phyloP scores from a whole-genome alignment of 2,329 filamentous ascomycete genomes.

The Cryphonectria naterciae region DNA sequence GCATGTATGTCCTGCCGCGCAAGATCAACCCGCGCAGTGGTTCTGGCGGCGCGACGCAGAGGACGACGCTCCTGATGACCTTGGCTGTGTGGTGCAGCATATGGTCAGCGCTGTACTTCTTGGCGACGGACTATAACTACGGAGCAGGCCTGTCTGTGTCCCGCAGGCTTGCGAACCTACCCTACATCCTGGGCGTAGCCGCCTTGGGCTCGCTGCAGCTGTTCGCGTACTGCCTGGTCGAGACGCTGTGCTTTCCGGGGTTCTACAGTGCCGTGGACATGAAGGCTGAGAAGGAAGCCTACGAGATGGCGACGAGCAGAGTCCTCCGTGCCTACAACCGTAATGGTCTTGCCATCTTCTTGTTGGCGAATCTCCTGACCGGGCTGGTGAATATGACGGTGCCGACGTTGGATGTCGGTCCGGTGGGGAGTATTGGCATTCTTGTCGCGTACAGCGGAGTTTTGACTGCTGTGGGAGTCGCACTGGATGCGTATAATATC shows the following conservation, averaged over 20 bases:
- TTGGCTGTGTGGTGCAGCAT: slow-evolving; percentile 66
- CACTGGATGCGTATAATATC: slow-evolving; percentile 66
- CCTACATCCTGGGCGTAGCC: slow-evolving; percentile 91
- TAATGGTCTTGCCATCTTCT: slow-evolving; percentile 83
- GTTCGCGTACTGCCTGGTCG: slow-evolving; percentile 75
- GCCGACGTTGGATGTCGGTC: slow-evolving; percentile 74
- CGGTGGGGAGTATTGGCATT: slow-evolving; percentile 70
- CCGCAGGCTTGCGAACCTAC: slow-evolving; percentile 86
- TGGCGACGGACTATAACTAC: slow-evolving; percentile 69
- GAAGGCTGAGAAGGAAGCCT: slow-evolving; percentile 65
- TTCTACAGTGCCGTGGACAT: slow-evolving; percentile 62
- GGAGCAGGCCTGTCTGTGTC: slow-evolving; percentile 80
- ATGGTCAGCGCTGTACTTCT: slow-evolving; percentile 72
- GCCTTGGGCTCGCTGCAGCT: slow-evolving; percentile 89
- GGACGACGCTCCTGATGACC: slow-evolving; percentile 62
- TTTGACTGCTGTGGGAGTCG: slow-evolving; percentile 70
- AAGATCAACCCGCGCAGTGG: slow-evolving; percentile 49
- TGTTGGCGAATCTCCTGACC: slow-evolving; percentile 87
- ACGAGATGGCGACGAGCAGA: slow-evolving; percentile 73
- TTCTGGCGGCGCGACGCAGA: slow-evolving; percentile 50
- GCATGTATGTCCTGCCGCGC: slow-evolving; percentile 76
- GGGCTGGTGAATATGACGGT: slow-evolving; percentile 87
- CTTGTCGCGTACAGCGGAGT: slow-evolving; percentile 72
- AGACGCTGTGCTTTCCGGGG: slow-evolving; percentile 76
- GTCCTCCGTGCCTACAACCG: slow-evolving; percentile 85